Evolutionary conservation across 805 yeast species (phyloP), one percentile per base, ranked within the genome.

Genomic region (Teunomyces barrocoloradensis): DNA sequence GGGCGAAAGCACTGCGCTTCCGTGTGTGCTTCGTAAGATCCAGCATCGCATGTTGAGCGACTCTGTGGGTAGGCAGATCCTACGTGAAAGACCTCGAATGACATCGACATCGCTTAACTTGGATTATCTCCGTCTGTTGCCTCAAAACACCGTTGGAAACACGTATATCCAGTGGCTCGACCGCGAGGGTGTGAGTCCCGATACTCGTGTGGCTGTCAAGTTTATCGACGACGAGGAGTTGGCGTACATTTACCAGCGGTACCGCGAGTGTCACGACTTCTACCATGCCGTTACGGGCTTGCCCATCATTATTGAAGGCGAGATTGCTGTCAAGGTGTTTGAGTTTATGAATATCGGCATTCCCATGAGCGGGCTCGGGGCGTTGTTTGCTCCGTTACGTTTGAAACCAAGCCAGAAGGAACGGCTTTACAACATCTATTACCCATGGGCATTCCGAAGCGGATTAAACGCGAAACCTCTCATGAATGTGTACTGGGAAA

Each of bases 261-360:
- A 92, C 63, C 79, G 99, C 45, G 98, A 94, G 63, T 91, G 97
- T 61, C 99, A 94, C 60, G 99, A 94, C 61, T 94, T 94, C 60
- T 92, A 90, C 62, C 99, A 94, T 62, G 88, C 98, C 0, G 75
- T 94, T 25, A 86, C 95, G 0, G 92, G 95, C 12, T 74, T 89
- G 43, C 98, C 98, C 0, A 87, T 91, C 41, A 84, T 87, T 38
- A 80, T 94, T 53, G 98, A 94, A 61, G 99, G 99, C n/a, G 99
- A 94, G 62, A 85, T 94, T 45, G 89, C 97, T 0, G 85, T 94
- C 15, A 94, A 94, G 66, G 86, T 90, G 10, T 82, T 94, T 56
- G 99, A 92, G 65, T 95, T 84, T 59, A 85, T 94, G 60, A 92
- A 94, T 64, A 79, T 92, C 49, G 95, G 96, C 4, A 81, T 94